Evolutionary conservation across 345 rosid species (phyloP), one percentile per base, ranked within the genome.

Genomic region (Euphorbia tirucalli): DNA sequence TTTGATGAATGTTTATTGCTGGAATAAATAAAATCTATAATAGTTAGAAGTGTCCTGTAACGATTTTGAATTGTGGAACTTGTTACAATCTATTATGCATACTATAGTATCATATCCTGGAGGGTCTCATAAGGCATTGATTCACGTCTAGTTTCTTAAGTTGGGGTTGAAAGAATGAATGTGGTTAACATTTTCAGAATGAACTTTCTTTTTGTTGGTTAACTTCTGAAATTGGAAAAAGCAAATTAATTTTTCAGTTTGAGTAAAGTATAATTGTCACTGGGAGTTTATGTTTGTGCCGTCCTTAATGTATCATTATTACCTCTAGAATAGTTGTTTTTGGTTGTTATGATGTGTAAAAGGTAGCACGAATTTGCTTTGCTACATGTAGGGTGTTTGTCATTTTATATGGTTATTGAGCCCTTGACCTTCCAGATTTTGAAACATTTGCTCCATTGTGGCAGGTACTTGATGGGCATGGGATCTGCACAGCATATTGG

Each of bases 401-500:
- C 10, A 5, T 46, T 46, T 46, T 11, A 46, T 21, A 57, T 14
- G 50, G 56, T 65, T 67, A 66, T 10, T 22, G 21, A 61, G 18
- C 54, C 5, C 1, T 8, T 0, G 10, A 21, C 41, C 25, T 5
- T 21, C 44, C 31, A 52, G 44, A 56, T 63, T 24, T 60, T 14
- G 22, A 25, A 35, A 15, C 13, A 35, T 68, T 71, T 74, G 37
- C 22, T 15, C 21, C 48, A 22, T 59, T 68, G 31, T 63, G 73
- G 81, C 87, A 90, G 97, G 93, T 84, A 90, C 95, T 86, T 93
- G 86, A 76, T 72, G 74, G 64, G 59, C 59, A 43, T 80, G 69
- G 75, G 74, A 62, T 82, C 28, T 69, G 78, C 73, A 67, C 69
- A 73, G 65, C 59, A 64, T n/a, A 27, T 82, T 80, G 87, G 87